Base-by-base conservation (phyloP, 192 early-diverging fungal genomes). In the Backusella mclennaniae region DNA sequence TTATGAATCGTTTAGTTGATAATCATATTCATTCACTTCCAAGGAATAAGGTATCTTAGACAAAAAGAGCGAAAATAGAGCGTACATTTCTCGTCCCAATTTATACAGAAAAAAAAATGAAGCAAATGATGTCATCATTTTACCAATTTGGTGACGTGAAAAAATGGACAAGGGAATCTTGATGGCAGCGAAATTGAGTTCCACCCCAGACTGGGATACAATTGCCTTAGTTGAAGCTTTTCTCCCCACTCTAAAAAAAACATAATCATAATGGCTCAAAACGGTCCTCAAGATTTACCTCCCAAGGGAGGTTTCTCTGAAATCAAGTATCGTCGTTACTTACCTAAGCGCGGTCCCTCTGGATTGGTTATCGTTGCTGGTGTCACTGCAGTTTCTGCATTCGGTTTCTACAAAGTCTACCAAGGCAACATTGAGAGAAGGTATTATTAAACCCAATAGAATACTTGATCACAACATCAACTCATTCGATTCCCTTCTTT, bases 261-360 rank as follows among this genome's bases (percentile, higher is more conserved):
- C 56, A 63, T 23, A 53, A 53, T 63, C 56, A 26, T 63, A 26
- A 63, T 63, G 56, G 9, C 56, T 63, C 56, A 63, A 63, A 63
- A 63, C 56, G 56, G 56, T 35, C 67, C 71, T 44, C 94, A 95
- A 85, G 95, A 96, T 80, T 79, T 91, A 42, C 92, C 93, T 36
- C 92, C 91, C 33, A 77, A 86, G 38, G 93, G 91, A 73, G 93
- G 93, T n/a, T 98, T 95, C 87, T 87, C 94, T 49, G 88, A 94
- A 59, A 90, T 99, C 79, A 85, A 87, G 69, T 99, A 96, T 88
- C 89, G 94, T 83, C 94, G 98, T 29, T 92, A 95, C 74, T 76
- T 97, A 29, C 96, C 98, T 41, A 91, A 90, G 79, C 85, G 92
- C 31, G 98, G 98, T 6, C 98, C 98, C 17, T 96, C 95, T 21